These are phyloP conservation scores for Lactifluus rugatus DNA, from an alignment of 768 basidiomycete genomes.

Conservation along the genomic window DNA sequence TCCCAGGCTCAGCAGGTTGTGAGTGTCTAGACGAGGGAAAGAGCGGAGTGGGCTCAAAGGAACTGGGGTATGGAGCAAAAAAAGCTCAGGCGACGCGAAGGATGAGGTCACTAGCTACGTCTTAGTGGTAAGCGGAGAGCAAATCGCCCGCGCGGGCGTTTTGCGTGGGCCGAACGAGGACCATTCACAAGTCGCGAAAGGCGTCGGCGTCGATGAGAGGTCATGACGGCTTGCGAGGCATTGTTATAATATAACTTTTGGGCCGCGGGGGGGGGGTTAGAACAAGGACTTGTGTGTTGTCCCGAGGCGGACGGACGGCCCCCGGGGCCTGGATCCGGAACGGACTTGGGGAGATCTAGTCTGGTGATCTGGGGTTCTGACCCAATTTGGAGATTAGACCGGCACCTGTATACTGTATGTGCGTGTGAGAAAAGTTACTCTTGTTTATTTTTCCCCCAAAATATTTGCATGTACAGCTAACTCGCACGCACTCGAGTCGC, in stretches of 20 bases:
- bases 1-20: background rate
- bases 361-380: constrained; percentile 18
- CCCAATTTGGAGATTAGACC: constrained; percentile 12
- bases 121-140: background rate
- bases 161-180: too few species aligned
- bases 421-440: too few species aligned
- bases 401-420: too few species aligned
- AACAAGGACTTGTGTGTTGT: too few species aligned
- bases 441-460: background rate
- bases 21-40: too few species aligned
- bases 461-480: too few species aligned
- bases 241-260: too few species aligned
- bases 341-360: constrained; percentile 6
- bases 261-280: too few species aligned
- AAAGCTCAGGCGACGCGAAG: background rate
- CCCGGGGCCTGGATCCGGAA: background rate
- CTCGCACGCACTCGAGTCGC: background rate
- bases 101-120: constrained; percentile 1
- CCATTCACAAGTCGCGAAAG: too few species aligned
- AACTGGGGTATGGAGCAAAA: background rate
- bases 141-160: background rate
- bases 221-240: too few species aligned
- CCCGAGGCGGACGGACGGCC: too few species aligned
- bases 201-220: too few species aligned
- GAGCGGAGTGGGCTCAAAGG: background rate